Base-by-base conservation (phyloP, 306 rosid genomes). In the Rosa rugosa region DNA sequence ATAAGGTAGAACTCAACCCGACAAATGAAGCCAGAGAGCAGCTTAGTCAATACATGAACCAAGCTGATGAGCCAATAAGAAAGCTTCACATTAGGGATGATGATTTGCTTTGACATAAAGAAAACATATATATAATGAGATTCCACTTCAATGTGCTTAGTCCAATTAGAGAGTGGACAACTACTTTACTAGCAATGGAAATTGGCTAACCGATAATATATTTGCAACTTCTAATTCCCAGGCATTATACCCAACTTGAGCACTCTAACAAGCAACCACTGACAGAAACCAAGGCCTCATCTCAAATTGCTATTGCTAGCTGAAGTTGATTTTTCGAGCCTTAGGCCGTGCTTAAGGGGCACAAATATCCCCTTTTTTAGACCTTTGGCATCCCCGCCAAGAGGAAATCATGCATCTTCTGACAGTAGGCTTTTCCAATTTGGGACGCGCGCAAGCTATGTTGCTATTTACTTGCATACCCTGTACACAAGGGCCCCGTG, bases 41-140 rank as follows among this genome's bases (percentile, higher is more conserved):
- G 23, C 62, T 47, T 17, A 17, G 41, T 71, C 25, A 71, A 47
- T 46, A 71, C 9, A 27, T 17, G 57, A 53, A 49, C 62, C 57
- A 70, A 70, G 41, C 75, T 17, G 56, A 50, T 71, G 40, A 70
- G 41, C 23, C 8, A 11, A 49, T 71, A 41, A 8, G 75, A 71
- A 71, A 23, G 23, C 10, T 9, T 49, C 5, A 27, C 1, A 17
- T 23, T 20, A 46, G 22, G 25, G 11, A 5, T 66, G 20, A 13
- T 27, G 44, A 66, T 66, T 34, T 38, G n/a, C 45, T 66, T 66
- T 17, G 49, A 20, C 47, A 18, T 34, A 0, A 27, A 34, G 3
- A 8, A 64, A 18, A 16, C 47, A 66, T 17, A 16, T 31, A 14
- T 8, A 8, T 34, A 36, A 17, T 66, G 16, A 66, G 46, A 66